Evolutionary conservation across 1,284 basidiomycete species (phyloP).

Genomic region (Anthracocystis panici-leucophaei): DNA sequence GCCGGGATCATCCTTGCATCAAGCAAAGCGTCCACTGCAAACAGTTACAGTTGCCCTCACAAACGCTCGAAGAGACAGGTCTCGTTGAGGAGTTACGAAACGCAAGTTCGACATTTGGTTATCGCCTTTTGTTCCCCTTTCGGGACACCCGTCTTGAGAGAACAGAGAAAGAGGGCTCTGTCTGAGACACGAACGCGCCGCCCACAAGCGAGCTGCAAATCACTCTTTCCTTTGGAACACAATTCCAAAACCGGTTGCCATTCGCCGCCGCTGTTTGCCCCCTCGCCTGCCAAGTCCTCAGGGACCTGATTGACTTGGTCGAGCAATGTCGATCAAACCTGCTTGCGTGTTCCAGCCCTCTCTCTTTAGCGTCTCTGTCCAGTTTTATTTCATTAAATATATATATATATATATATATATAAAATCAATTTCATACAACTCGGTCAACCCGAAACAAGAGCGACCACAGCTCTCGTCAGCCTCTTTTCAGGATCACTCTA

Average conservation of each 20-base stretch:
- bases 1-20: too few relatives aligned
- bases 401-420: too few relatives aligned
- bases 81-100: too few relatives aligned
- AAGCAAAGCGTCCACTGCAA: too few relatives aligned
- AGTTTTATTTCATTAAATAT: neutral
- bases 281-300: conserved; percentile 3
- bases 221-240: neutral
- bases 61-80: too few relatives aligned
- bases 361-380: neutral
- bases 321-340: conserved; percentile 14
- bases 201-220: conserved; percentile 7
- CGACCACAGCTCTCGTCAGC: too few relatives aligned
- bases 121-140: too few relatives aligned
- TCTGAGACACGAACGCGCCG: conserved; percentile 6
- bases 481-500: too few relatives aligned
- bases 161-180: neutral
- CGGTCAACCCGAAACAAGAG: neutral
- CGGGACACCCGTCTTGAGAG: neutral
- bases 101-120: too few relatives aligned
- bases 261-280: neutral
- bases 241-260: conserved; percentile 2
- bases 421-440: neutral
- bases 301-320: conserved; percentile 4
- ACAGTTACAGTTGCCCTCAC: too few relatives aligned
- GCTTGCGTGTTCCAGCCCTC: neutral